Base-by-base conservation (phyloP, 306 rosid species). In the Phaseolus lunatus region DNA sequence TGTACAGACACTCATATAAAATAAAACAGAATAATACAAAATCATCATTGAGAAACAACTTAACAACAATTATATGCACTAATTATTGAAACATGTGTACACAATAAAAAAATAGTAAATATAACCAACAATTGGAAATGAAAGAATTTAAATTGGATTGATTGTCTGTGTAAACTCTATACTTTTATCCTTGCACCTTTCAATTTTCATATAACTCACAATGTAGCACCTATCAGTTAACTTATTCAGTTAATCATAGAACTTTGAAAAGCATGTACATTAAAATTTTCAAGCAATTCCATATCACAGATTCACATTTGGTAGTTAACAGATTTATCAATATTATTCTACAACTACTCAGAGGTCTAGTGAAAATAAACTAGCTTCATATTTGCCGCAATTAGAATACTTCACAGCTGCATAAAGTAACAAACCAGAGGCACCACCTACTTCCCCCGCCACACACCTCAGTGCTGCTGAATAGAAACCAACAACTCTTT, bases 371-470 rank as follows among this genome's bases (percentile, higher is more conserved):
- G 56, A 58, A n/a, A 56, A 68, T 52, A 48, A 61, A 75, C 37
- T 68, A 75, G 22, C 57, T 67, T 47, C 26, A 24, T 57, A 73
- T 80, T 80, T 72, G 56, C 70, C 61, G 23, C 62, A 68, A 73
- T 22, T n/a, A 4, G 15, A 54, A 80, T 50, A 64, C 47, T 26
- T 50, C 39, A 27, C 12, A 4, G 20, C 56, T 24, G 78, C 73
- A 50, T 24, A 71, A 45, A 62, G 49, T 63, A 37, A 24, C 44
- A 71, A 62, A 63, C 48, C 57, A 79, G 66, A 62, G 58, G 73
- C 11, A 16, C 54, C 64, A 19, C 61, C 19, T 44, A 68, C 45
- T 29, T 59, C 53, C 50, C 33, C 70, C 48, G 14, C 39, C 77
- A 37, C 5, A 10, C 33, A 72, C 37, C 9, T 57, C 41, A 39